Evolutionary conservation across 441 rosid genomes (phyloP).

Genomic region (Breynia disticha): DNA sequence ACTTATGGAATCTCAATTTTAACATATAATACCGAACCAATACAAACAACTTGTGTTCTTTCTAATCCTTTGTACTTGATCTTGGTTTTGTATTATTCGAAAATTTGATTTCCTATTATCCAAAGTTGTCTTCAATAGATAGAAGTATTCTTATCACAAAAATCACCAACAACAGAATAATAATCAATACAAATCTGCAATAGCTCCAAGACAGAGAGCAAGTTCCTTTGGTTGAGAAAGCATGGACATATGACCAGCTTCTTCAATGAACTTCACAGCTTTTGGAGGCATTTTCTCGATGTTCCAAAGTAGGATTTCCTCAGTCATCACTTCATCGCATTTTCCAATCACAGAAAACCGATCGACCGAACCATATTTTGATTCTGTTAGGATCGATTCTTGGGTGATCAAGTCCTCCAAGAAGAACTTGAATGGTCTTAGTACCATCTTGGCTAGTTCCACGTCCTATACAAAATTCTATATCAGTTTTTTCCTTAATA

Average conservation of each 20-base stretch:
- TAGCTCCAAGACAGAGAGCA: constrained; percentile 16
- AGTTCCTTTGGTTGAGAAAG: constrained; percentile 34
- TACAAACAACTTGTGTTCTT: too few species aligned
- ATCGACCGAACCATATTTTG: constrained; percentile 30
- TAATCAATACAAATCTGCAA: constrained; percentile 11
- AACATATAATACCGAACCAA: too few species aligned
- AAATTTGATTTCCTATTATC: too few species aligned
- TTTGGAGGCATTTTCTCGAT: constrained; percentile 27
- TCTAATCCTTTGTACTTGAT: too few species aligned
- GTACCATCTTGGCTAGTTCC: constrained; percentile 31
- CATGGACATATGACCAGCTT: constrained; percentile 49
- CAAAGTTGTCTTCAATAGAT: too few species aligned
- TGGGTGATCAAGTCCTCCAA: constrained; percentile 22
- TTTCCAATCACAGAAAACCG: constrained; percentile 35
- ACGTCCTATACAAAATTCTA: constrained; percentile 22
- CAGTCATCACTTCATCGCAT: constrained; percentile 24
- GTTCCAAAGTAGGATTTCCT: constrained; percentile 39
- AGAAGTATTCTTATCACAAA: too few species aligned
- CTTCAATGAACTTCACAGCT: constrained; percentile 26
- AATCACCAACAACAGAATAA: background rate
- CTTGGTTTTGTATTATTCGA: too few species aligned
- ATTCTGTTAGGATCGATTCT: constrained; percentile 16
- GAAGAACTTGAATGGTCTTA: constrained; percentile 37
- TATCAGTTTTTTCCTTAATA: constrained; percentile 4
- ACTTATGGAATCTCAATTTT: too few species aligned